A percentile compares a stretch with the other conserved stretches of the same genome.
Evolutionary conservation across 1,284 basidiomycete genomes (phyloP).

Genomic region (Leccinum solheimii): DNA sequence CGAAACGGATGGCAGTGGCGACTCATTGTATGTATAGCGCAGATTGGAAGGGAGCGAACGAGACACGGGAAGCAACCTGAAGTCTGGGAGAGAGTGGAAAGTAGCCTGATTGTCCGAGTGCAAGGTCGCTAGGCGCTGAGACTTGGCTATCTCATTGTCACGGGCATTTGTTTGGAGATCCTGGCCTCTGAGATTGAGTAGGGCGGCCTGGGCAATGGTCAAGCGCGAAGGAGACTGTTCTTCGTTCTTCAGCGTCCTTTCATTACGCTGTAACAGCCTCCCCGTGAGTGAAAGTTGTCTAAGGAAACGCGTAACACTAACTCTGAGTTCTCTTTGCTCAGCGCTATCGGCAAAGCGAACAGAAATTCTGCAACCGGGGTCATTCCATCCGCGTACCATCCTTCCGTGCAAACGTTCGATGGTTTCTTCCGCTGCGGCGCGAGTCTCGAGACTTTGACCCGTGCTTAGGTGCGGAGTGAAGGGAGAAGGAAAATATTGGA

Average conservation of each 20-base stretch:
- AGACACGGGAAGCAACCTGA: slow-evolving; percentile 16
- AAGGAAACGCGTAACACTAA: slow-evolving; percentile 27
- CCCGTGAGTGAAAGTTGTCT: neutral
- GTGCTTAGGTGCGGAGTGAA: neutral
- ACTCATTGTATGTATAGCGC: slow-evolving; percentile 14
- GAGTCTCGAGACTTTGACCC: slow-evolving; percentile 58
- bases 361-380: slow-evolving; percentile 67
- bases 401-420: slow-evolving; percentile 72
- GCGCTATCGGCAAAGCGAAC: slow-evolving; percentile 72
- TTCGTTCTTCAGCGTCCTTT: slow-evolving; percentile 50
- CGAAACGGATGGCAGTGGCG: slow-evolving; percentile 16
- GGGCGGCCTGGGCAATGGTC: slow-evolving; percentile 72
- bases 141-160: slow-evolving; percentile 1
- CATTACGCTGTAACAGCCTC: slow-evolving; percentile 40
- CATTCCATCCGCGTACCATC: slow-evolving; percentile 75
- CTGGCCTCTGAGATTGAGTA: slow-evolving; percentile 70
- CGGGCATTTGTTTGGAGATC: slow-evolving; percentile 39
- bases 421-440: slow-evolving; percentile 66
- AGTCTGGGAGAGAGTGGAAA: neutral
- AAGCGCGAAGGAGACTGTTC: slow-evolving; percentile 62
- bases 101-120: slow-evolving; percentile 3
- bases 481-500: slow-evolving; percentile 5
- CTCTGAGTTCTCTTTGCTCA: slow-evolving; percentile 49
- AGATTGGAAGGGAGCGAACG: slow-evolving; percentile 25
- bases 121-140: slow-evolving; percentile 4